Base-by-base conservation (phyloP, 495 filamentous ascomycete species). In the Evansstolkia leycettana region DNA sequence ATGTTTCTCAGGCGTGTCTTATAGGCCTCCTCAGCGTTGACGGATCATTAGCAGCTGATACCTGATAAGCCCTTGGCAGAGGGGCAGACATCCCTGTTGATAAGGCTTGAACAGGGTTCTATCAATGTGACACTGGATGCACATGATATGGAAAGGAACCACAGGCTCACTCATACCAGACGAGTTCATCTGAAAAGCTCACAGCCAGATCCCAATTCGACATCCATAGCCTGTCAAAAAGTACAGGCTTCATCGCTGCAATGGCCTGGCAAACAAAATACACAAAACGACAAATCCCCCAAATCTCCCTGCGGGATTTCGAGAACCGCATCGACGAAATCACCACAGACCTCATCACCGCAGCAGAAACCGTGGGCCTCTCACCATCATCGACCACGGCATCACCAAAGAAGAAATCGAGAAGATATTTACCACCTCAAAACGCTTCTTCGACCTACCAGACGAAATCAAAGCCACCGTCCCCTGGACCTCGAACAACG, bases 311-410 rank as follows among this genome's bases (percentile, higher is more conserved):
- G 9, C 54, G 49, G 25, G 55, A 75, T 49, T 78, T 76, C 50
- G 51, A 64, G 16, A 30, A 43, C 13, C 65, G 75, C 12, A 65
- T 72, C 43, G 64, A 67, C 28, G 51, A 64, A 31, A 78, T 80
- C 33, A 72, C 70, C 2, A 19, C 40, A 1, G 48, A 75, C 29
- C 55, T 80, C n/a, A 46, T 75, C 29, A 17, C 55, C 23, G 76
- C 75, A 2, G 72, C 75, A 10, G 69, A 78, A 36, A 71, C 65
- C n/a, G 64, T 66, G 39, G 76, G 77, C 7, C 79, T 80, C 62
- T 82, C 58, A 64, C 60, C 12, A 36, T 80, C 1, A 50, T 66
- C 20, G 55, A 78, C 47, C 76, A 80, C 39, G 71, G 61, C 6
- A 69, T 78, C 39, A 55, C 61, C 0, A 31, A 50, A 18, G 24